These are phyloP conservation scores for Mediolabrus comicus DNA, from an alignment of 108 stramenopile genomes.

Conservation along the genomic window DNA sequence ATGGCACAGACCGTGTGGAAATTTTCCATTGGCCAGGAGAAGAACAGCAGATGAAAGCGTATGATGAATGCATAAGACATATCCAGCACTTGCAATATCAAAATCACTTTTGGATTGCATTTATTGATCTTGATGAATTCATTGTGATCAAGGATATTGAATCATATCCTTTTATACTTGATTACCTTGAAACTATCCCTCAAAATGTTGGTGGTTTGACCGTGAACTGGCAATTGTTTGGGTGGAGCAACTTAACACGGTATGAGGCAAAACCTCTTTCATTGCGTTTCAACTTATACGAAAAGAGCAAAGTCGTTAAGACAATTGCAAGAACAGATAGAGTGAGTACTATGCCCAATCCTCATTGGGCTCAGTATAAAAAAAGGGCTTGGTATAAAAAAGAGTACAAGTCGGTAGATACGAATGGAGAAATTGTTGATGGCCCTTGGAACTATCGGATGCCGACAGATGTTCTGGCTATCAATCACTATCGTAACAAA, in stretches of 20 bases:
- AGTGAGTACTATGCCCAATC: background rate
- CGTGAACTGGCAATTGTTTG: conserved; percentile 11
- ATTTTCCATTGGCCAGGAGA: conserved; percentile 25
- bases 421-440: conserved; percentile 12
- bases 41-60: conserved; percentile 5
- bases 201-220: background rate
- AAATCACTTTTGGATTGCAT: conserved; percentile 17
- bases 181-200: background rate
- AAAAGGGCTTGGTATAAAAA: background rate
- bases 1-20: background rate
- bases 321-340: background rate
- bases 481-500: conserved; percentile 20
- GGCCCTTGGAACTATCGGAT: background rate
- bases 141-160: background rate
- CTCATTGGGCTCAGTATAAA: too few relatives aligned
- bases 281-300: conserved; percentile 21
- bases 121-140: conserved; percentile 34
- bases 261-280: conserved; percentile 26
- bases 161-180: background rate
- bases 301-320: conserved; percentile 9
- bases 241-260: conserved; percentile 6
- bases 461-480: conserved; percentile 7
- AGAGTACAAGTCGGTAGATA: background rate
- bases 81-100: background rate
- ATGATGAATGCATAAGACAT: conserved; percentile 9